Base-by-base conservation (phyloP, 768 basidiomycete genomes). In the Pulveroboletus frians region DNA sequence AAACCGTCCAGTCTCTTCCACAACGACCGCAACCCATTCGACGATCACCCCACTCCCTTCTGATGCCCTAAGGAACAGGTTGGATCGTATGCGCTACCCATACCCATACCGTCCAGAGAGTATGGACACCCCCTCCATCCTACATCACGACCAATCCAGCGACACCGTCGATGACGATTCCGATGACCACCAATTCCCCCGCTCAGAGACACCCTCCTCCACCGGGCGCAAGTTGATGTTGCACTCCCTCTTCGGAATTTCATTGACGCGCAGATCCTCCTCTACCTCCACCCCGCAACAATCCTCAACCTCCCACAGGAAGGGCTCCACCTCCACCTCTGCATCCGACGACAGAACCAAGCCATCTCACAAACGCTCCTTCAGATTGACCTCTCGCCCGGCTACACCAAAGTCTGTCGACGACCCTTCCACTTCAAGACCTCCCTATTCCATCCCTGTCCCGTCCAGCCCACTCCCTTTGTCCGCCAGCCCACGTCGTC, bases 1-100 rank as follows among this genome's bases (percentile, higher is more conserved):
- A 51, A 81, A 79, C 18, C 77, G 85, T 6, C 85, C 85, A 4
- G 68, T 88, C 20, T 85, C 84, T 3, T 77, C 80, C 18, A 81
- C 78, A 0, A 84, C 84, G 0, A 78, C 78, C 15, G 76, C 78
- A 1, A 84, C 84, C 2, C 78, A 78, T 57, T 73, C 77, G 17
- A 84, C 84, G 5, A 71, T 80, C 47, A 79, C 76, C 6, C 81
- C 82, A n/a, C 68, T 70, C 14, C 79, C 80, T 0, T 78, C 78
- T 21, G 66, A 79, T 68, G 38, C 47, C 18, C n/a, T 55, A 27
- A 51, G 58, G 50, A 57, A 53, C n/a, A 60, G 57, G 39, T 7
- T 53, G 18, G 49, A 51, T 14, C 47, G 41, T 30, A 43, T 41
- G 10, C 62, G 60, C 42, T 53, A 55, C 34, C 50, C 54, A 14